Evolutionary conservation across 2,329 filamentous ascomycete genomes (phyloP), one percentile per base, ranked within the genome.

Genomic region (Cadophora gregata): DNA sequence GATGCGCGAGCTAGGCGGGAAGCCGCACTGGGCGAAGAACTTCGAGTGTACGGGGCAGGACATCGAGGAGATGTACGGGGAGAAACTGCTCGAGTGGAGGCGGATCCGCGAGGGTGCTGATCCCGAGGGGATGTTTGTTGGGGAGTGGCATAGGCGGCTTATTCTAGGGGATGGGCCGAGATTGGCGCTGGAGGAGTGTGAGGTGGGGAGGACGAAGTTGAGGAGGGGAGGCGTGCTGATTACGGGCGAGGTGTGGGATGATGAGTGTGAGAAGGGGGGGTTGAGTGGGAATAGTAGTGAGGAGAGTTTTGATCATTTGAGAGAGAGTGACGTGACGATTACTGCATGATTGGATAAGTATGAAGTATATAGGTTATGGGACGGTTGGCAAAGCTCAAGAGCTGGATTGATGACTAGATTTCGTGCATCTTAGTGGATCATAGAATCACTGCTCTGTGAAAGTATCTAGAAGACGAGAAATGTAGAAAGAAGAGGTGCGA

Each of bases 11-110:
- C 82, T 96, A 72, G 92, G 90, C 62, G 93, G 90, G 9, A 86
- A 86, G 55, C 93, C 93, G 21, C 93, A 97, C 79, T 97, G 93
- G 92, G 93, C 93, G 8, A 97, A 97, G 84, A 97, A 97, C 78
- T 97, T 96, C 78, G 81, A 83, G 56, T 84, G 85, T 9, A 83
- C 85, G 4, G 84, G 85, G 12, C 74, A 81, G 0, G 87, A 92
- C 33, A 84, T 97, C 51, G 84, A 86, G 66, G 77, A 78, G 1
- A 87, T 92, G 78, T 96, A 96, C 76, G 90, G 90, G 48, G 78
- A 83, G n/a, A 81, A 89, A 58, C 81, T 96, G 66, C 79, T 83
- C 21, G 80, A 86, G 56, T 97, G 90, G 85, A 82, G 90, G 48
- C 80, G 83, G 31, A 84, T 96, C 7, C 85, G 93, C 62, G 84